phyloP scores from a whole-genome alignment of 768 basidiomycete species.

The Tubosaeta sp. region DNA sequence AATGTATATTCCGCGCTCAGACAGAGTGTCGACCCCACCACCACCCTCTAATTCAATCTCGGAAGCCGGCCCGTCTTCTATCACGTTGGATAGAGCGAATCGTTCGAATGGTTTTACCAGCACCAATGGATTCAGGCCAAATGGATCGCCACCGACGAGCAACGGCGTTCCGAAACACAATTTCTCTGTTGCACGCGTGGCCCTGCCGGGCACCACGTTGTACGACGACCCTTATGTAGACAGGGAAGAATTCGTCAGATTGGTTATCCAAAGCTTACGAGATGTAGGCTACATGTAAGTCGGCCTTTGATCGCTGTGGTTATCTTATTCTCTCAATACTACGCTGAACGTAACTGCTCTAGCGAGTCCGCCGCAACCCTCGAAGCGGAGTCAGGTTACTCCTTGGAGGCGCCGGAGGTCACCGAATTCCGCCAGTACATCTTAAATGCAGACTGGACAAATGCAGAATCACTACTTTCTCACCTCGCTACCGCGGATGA shows the following conservation, averaged over 20 bases:
- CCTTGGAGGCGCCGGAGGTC: constrained; percentile 74
- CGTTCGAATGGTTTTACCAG: constrained; percentile 37
- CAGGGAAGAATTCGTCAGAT: constrained; percentile 85
- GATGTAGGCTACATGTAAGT: constrained; percentile 80
- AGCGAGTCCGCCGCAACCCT: constrained; percentile 87
- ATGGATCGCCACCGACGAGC: constrained; percentile 37
- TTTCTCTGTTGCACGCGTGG: constrained; percentile 52
- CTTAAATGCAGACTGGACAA: constrained; percentile 73
- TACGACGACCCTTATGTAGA: constrained; percentile 78
- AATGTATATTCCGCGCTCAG: constrained; percentile 53
- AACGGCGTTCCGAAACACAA: constrained; percentile 52
- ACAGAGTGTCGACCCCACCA: constrained; percentile 44
- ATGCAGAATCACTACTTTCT: constrained; percentile 66
- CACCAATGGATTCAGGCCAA: constrained; percentile 38
- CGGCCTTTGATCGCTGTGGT: constrained; percentile 1
- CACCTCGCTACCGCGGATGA: constrained; percentile 66
- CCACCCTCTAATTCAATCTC: constrained; percentile 40
- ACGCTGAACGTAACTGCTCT: constrained; percentile 14
- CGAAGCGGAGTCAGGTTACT: constrained; percentile 90
- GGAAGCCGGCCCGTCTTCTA: constrained; percentile 52
- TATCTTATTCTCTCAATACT: constrained; percentile 3
- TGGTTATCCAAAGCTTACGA: constrained; percentile 83
- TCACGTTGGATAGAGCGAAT: constrained; percentile 31
- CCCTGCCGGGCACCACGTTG: constrained; percentile 66
- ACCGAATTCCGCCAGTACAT: constrained; percentile 77